phyloP scores from a whole-genome alignment of 345 rosid genomes.

The Lepidium africanum region DNA sequence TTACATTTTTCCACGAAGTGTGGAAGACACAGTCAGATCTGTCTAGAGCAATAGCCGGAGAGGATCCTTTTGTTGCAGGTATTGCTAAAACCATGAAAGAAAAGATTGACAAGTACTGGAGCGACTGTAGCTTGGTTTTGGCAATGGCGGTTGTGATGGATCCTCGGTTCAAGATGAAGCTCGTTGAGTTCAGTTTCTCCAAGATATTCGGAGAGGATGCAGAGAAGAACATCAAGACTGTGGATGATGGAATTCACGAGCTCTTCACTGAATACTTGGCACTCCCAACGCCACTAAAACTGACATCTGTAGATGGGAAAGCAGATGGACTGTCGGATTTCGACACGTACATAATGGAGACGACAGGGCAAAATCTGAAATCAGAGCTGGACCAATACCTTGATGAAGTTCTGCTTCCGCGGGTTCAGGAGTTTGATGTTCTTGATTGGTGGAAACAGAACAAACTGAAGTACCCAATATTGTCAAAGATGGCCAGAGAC shows the following conservation, averaged over 20 bases:
- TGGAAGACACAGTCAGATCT: constrained; percentile 86
- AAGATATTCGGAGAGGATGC: constrained; percentile 81
- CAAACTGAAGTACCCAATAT: constrained; percentile 73
- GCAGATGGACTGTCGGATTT: constrained; percentile 74
- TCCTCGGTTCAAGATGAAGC: constrained; percentile 97
- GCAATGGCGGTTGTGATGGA: constrained; percentile 90
- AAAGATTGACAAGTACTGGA: constrained; percentile 66
- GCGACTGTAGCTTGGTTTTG: constrained; percentile 75
- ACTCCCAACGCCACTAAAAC: constrained; percentile 63
- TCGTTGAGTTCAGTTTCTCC: constrained; percentile 87
- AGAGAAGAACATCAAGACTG: constrained; percentile 48
- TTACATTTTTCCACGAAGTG: constrained; percentile 67
- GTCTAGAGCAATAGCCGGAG: constrained; percentile 40
- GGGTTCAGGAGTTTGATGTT: constrained; percentile 70
- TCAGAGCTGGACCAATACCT: constrained; percentile 85
- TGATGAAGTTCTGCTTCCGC: constrained; percentile 73
- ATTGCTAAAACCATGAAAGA: constrained; percentile 56
- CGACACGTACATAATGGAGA: constrained; percentile 73
- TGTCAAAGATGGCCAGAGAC: constrained; percentile 87
- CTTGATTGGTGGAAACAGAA: constrained; percentile 91
- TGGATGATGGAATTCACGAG: constrained; percentile 78
- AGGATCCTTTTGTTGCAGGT: constrained; percentile 48
- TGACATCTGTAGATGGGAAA: constrained; percentile 50
- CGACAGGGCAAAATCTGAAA: constrained; percentile 57
- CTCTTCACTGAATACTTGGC: constrained; percentile 70